Evolutionary conservation across 345 rosid species (phyloP).

Genomic region (Atalantia buxifolia): DNA sequence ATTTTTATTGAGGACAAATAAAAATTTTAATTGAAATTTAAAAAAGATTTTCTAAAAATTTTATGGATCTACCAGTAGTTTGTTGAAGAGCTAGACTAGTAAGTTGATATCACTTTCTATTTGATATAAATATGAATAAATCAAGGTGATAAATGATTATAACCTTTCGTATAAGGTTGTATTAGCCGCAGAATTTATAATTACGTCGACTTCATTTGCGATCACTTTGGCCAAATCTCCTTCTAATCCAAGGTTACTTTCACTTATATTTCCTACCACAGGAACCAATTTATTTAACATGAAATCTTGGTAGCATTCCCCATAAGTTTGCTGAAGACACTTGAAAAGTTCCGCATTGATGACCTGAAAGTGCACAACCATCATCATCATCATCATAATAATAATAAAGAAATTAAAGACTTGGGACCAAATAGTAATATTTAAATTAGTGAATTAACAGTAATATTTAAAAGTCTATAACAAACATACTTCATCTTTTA

Average conservation of each 20-base stretch:
- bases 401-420: no score
- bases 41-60: no score
- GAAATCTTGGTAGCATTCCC: slow-evolving; percentile 69
- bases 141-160: background rate
- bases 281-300: slow-evolving; percentile 80
- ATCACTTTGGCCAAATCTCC: slow-evolving; percentile 50
- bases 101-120: no score
- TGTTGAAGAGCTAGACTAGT: no score
- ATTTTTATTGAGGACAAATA: no score
- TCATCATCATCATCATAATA: background rate
- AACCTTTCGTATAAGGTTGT: slow-evolving; percentile 68
- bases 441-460: background rate
- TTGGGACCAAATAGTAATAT: background rate
- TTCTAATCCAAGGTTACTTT: slow-evolving; percentile 63
- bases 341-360: slow-evolving; percentile 77
- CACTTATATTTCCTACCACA: slow-evolving; percentile 69
- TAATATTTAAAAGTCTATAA: no score
- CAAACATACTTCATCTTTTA: slow-evolving; percentile 58
- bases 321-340: slow-evolving; percentile 62
- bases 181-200: slow-evolving; percentile 62
- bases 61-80: no score
- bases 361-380: slow-evolving; percentile 40
- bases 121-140: no score
- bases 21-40: no score
- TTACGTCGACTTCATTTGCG: slow-evolving; percentile 49